These are phyloP conservation scores for Petunia axillaris DNA, from an alignment of 257 asterid genomes.

Conservation along the genomic window DNA sequence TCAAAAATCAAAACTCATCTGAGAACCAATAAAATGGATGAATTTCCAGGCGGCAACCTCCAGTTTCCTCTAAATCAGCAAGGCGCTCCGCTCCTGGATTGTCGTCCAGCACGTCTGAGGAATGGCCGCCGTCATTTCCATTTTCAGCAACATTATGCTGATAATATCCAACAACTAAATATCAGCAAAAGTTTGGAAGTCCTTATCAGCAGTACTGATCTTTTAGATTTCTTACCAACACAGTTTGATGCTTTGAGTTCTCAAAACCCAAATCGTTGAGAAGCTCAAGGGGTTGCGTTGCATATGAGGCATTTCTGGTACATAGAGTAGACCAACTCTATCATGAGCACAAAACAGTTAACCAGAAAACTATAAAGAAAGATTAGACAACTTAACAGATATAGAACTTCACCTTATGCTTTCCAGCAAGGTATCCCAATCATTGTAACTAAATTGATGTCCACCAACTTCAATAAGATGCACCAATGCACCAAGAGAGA, in stretches of 20 bases:
- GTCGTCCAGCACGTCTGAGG: conserved; percentile 40
- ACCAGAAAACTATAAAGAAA: conserved; percentile 23
- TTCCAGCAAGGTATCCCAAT: conserved; percentile 94
- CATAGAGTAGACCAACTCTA: conserved; percentile 35
- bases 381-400: conserved; percentile 22
- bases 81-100: conserved; percentile 53
- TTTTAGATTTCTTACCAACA: conserved; percentile 53
- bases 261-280: conserved; percentile 85
- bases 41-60: conserved; percentile 56
- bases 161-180: conserved; percentile 41
- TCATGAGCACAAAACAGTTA: conserved; percentile 26
- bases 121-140: conserved; percentile 43
- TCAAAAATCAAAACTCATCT: not conserved
- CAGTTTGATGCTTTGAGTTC: conserved; percentile 53
- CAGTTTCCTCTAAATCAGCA: conserved; percentile 72
- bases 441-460: conserved; percentile 87
- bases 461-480: conserved; percentile 99
- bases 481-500: conserved; percentile 94
- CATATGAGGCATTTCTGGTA: conserved; percentile 90
- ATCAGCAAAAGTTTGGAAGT: conserved; percentile 36
- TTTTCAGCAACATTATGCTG: conserved; percentile 49
- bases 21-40: conserved; percentile 12
- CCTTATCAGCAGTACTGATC: conserved; percentile 42
- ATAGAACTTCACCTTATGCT: conserved; percentile 73
- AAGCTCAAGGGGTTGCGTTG: conserved; percentile 98